phyloP scores from a whole-genome alignment of 768 basidiomycete species.

The Termitomyces sp. region DNA sequence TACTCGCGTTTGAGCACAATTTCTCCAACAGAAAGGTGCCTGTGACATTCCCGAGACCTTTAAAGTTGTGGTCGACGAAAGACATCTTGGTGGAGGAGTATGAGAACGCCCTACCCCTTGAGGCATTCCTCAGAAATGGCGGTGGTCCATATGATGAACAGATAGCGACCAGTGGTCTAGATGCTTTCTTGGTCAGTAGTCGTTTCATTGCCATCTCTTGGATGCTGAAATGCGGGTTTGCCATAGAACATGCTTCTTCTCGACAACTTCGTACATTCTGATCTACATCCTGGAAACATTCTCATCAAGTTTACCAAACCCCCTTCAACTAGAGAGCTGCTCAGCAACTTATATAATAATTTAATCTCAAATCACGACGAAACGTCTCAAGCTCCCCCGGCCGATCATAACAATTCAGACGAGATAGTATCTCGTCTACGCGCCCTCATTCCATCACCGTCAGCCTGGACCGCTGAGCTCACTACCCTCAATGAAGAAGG shows the following conservation, averaged over 20 bases:
- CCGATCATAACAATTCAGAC: conserved; percentile 50
- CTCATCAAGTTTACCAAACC: conserved; percentile 97
- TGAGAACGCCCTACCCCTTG: conserved; percentile 87
- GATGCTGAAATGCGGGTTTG: not conserved
- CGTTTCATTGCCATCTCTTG: not conserved
- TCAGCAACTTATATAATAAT: conserved; percentile 55
- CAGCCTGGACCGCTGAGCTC: conserved; percentile 71
- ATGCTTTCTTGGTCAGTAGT: conserved; percentile 83
- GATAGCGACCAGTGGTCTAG: conserved; percentile 88
- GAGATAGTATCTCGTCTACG: conserved; percentile 69
- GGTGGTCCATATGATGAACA: conserved; percentile 89
- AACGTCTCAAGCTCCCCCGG: conserved; percentile 24
- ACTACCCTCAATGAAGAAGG: conserved; percentile 58
- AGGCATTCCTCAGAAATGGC: conserved; percentile 82
- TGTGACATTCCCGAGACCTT: conserved; percentile 87
- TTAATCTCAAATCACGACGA: conserved; percentile 38
- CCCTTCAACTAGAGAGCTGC: conserved; percentile 59
- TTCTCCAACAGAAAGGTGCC: conserved; percentile 77
- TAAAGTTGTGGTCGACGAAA: conserved; percentile 74
- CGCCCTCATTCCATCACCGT: conserved; percentile 49
- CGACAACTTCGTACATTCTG: conserved; percentile 96
- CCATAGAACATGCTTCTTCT: conserved; percentile 94
- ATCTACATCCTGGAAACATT: conserved; percentile 92
- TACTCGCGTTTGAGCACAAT: conserved; percentile 80
- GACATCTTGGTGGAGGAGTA: conserved; percentile 91